Base-by-base conservation (phyloP, 208 protist genomes). In the Crithidia mellificae region DNA sequence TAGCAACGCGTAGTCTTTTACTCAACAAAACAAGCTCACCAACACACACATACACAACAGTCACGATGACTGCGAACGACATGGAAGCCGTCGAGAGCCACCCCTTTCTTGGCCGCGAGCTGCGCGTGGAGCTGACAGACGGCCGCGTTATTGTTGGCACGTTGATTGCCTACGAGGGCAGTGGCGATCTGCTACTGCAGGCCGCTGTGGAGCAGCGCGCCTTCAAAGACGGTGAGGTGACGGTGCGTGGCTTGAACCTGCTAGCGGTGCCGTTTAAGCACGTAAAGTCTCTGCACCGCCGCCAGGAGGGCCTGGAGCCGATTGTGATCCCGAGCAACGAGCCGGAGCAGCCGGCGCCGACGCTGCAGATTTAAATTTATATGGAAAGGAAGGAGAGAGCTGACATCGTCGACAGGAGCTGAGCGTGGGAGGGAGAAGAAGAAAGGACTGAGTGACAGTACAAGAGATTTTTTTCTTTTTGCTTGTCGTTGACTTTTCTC, bases 101-200 rank as follows among this genome's bases (percentile, higher is more conserved):
- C 49, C 82, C 84, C 4, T 95, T 92, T 62, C 74, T 92, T 25
- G 81, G 81, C 39, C 78, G 75, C 12, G 90, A 95, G 74, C 57
- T 95, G 17, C 90, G 90, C 46, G 81, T 95, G 47, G 86, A 91
- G 76, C 74, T 95, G 57, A 79, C 49, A 5, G 90, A 95, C 65
- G 76, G 83, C 20, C 86, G 90, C 46, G 52, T 92, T 7, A 47
- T 95, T 22, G 80, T 89, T 1, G 90, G 90, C 34, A 86, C 74
- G 4, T 70, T 95, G 39, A 77, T 92, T 38, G 85, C 87, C 17
- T 91, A 83, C 65, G 68, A 90, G 63, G 90, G 90, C 39, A 83
- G 80, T 54, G 90, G 90, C 3, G 85, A 91, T 53, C 51, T 95
- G 38, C 78, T 95, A 22, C 78, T 95, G 36, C 77, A 81, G 47